phyloP scores from a whole-genome alignment of 257 asterid species.

The Coffea canephora region DNA sequence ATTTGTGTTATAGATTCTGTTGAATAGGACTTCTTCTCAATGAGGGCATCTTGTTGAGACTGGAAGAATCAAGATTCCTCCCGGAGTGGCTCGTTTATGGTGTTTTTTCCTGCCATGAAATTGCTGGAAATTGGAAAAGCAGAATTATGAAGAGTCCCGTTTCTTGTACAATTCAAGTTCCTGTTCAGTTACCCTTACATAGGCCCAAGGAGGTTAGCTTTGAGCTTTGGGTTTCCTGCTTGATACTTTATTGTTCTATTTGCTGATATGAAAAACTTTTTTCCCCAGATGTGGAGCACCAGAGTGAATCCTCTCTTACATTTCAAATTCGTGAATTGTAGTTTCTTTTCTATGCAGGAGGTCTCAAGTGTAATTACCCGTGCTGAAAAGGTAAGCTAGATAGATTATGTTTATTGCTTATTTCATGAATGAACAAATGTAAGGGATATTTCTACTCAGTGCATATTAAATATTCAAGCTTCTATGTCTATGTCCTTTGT shows the following conservation, averaged over 20 bases:
- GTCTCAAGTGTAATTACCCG: constrained; percentile 14
- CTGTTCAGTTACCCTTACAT: neutral
- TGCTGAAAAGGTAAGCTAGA: constrained; percentile 36
- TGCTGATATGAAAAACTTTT: neutral
- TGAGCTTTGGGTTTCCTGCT: constrained; percentile 9
- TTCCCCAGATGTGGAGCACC: constrained; percentile 22
- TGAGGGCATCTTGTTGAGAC: neutral
- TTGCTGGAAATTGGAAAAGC: constrained; percentile 1
- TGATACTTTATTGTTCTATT: constrained; percentile 1
- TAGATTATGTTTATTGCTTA: neutral
- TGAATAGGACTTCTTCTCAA: neutral
- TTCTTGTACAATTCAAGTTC: neutral
- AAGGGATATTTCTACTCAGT: neutral
- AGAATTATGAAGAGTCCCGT: constrained; percentile 11
- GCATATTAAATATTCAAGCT: neutral
- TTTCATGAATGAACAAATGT: neutral
- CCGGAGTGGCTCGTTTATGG: neutral
- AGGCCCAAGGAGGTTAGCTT: constrained; percentile 2
- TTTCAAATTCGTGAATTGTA: constrained; percentile 17
- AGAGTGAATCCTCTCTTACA: constrained; percentile 20
- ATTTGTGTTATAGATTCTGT: neutral
- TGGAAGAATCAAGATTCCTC: neutral
- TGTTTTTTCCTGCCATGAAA: neutral
- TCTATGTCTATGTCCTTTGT: constrained; percentile 7
- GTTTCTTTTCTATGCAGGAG: constrained; percentile 20